These are phyloP conservation scores for Gastrolobium bilobum DNA, from an alignment of 306 rosid species.

Conservation along the genomic window DNA sequence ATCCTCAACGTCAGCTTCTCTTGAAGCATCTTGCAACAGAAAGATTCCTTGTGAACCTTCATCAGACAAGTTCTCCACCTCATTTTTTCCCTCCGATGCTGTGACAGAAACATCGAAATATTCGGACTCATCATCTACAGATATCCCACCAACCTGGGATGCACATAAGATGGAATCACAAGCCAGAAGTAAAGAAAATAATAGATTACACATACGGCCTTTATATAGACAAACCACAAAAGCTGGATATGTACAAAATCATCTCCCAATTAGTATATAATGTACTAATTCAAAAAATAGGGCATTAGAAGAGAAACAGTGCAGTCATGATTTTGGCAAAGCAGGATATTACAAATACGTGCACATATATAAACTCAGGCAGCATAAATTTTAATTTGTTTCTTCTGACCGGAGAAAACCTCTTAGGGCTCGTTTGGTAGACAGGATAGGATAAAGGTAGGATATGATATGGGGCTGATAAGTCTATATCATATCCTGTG, in stretches of 20 bases:
- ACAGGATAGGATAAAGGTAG: too few relatives aligned
- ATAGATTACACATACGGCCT: neutral
- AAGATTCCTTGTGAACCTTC: slow-evolving; percentile 32
- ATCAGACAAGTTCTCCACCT: slow-evolving; percentile 33
- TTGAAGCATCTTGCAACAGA: slow-evolving; percentile 41
- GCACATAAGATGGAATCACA: slow-evolving; percentile 32
- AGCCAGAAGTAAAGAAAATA: slow-evolving; percentile 22
- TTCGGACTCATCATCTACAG: neutral
- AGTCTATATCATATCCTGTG: too few relatives aligned
- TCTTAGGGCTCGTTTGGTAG: too few relatives aligned
- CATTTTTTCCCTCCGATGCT: slow-evolving; percentile 9
- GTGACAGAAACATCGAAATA: neutral
- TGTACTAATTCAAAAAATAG: slow-evolving; percentile 12
- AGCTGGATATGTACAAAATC: neutral
- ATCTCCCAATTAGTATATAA: slow-evolving; percentile 20
- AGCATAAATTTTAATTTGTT: slow-evolving; percentile 25
- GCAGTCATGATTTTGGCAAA: neutral
- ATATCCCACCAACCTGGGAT: slow-evolving; percentile 40
- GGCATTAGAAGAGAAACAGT: slow-evolving; percentile 29
- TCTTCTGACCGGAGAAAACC: neutral
- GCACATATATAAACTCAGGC: neutral
- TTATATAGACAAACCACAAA: slow-evolving; percentile 11
- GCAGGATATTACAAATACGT: neutral
- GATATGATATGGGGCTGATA: too few relatives aligned
- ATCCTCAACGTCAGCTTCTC: slow-evolving; percentile 42